Conservation (phyloP, 2,329 filamentous ascomycete species). For the Seiridium unicorne region DNA sequence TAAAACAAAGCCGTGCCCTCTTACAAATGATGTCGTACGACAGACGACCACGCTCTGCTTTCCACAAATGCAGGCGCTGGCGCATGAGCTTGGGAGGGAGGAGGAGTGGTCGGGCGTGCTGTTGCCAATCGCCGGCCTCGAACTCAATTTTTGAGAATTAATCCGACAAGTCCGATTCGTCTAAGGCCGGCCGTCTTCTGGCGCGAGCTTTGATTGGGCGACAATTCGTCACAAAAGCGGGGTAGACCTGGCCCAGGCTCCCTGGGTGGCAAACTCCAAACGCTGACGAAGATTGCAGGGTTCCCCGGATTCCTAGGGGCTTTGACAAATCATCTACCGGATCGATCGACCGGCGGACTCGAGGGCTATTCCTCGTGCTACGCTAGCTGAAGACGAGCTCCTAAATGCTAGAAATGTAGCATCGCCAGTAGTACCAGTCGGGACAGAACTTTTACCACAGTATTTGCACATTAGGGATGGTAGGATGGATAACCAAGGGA, state of each 20-base stretch:
- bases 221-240: not conserved
- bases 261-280: not conserved
- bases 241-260: not conserved
- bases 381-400: too few species aligned
- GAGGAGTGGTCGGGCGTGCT: not conserved
- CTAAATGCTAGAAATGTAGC: too few species aligned
- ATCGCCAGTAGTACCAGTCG: too few species aligned
- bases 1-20: not conserved
- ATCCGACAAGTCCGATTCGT: conserved; percentile 8
- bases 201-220: too few species aligned
- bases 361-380: too few species aligned
- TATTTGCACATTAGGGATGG: too few species aligned
- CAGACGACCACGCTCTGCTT: not conserved
- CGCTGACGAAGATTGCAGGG: not conserved
- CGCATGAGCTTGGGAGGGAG: not conserved
- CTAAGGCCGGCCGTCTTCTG: too few species aligned
- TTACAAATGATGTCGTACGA: conserved; percentile 7
- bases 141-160: conserved; percentile 8
- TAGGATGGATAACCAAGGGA: too few species aligned
- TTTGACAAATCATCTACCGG: too few species aligned
- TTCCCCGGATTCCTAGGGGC: not conserved
- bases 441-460: too few species aligned
- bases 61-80: not conserved
- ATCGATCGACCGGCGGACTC: too few species aligned
- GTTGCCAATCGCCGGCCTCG: not conserved